Conservation (phyloP, 2,329 filamentous ascomycete species). For the Kalmusia sp. region DNA sequence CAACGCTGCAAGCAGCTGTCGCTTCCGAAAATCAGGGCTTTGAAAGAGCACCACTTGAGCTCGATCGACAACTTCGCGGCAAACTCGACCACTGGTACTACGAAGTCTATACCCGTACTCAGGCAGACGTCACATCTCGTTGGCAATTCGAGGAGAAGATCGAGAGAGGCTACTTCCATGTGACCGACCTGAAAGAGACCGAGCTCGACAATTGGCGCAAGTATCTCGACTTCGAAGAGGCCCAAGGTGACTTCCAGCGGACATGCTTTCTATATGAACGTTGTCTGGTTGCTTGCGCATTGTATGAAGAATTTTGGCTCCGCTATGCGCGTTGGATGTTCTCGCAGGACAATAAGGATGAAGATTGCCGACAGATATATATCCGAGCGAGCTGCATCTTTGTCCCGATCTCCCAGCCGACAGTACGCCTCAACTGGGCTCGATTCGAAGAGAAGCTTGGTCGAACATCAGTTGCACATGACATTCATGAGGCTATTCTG, state of each 20-base stretch:
- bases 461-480: constrained; percentile 77
- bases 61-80: constrained; percentile 81
- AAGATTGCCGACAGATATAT: constrained; percentile 92
- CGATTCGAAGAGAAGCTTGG: constrained; percentile 90
- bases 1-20: constrained; percentile 74
- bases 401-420: constrained; percentile 84
- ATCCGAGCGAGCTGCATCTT: constrained; percentile 84
- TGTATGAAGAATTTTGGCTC: constrained; percentile 98
- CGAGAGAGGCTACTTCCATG: constrained; percentile 96
- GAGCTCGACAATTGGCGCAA: constrained; percentile 93
- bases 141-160: constrained; percentile 96
- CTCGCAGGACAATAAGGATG: constrained; percentile 79
- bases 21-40: constrained; percentile 64
- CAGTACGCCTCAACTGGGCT: constrained; percentile 87
- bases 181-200: constrained; percentile 85
- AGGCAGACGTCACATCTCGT: constrained; percentile 86
- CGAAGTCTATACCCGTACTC: constrained; percentile 79
- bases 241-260: constrained; percentile 77
- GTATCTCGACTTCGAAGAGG: constrained; percentile 95
- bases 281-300: constrained; percentile 88
- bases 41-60: constrained; percentile 73
- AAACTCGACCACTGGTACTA: constrained; percentile 84
- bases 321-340: constrained; percentile 95
- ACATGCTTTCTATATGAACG: constrained; percentile 89
- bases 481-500: constrained; percentile 84